Base-by-base conservation (phyloP, 768 basidiomycete species). In the Agrocybe praecox region DNA sequence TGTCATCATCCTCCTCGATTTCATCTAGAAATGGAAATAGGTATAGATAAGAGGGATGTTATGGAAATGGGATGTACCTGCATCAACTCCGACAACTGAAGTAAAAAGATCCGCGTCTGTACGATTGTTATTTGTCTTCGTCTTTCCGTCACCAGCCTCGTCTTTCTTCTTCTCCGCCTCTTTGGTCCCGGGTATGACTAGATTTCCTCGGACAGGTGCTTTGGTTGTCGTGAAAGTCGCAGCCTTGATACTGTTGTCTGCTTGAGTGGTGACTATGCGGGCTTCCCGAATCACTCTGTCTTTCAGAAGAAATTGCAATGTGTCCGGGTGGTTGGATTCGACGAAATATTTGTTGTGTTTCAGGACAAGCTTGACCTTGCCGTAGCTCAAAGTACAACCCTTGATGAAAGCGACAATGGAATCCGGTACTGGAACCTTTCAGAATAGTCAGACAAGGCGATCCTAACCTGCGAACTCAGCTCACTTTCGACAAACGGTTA, bases 321-420 rank as follows among this genome's bases (percentile, higher is more conserved):
- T 94, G 53, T 98, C 96, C 2, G 96, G 95, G 65, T 97, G 93
- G 62, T 87, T 90, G 24, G 94, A 96, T 72, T 99, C 97, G 65
- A 99, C 93, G 65, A 85, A 98, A 72, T 98, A 98, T 65, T 90
- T 92, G 80, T 98, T 98, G 70, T 98, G 91, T 70, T 99, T 98
- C 62, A 99, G 77, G 7, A 99, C 97, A 47, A 99, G 86, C 68
- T 98, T 96, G 71, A 98, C 93, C 77, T 99, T 99, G 51, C 97
- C 97, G 65, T 98, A 98, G 51, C 96, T 97, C 54, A 94, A 74
- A 0, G 97, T 99, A 61, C 96, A 91, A 59, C 93, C 90, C 64
- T 92, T 88, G 64, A 99, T 98, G 67, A 95, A 92, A 11, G 82
- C 78, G 47, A 88, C 83, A 62, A 98, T 93, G 46, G 81, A 83